Conservation (phyloP, 2,329 filamentous ascomycete genomes). For the Curvularia lunata region DNA sequence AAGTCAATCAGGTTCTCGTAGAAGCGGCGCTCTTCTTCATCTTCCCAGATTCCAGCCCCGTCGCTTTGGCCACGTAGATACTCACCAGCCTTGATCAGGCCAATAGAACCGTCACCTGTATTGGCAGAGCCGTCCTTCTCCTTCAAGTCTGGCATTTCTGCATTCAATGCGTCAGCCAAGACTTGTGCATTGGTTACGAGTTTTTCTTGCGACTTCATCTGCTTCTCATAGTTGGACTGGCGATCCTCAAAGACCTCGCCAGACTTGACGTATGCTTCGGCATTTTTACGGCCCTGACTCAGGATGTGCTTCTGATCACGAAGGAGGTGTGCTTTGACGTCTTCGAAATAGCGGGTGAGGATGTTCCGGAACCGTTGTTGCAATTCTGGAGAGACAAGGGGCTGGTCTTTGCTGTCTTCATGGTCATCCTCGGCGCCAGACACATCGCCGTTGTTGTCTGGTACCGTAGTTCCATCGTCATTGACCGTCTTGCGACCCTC, state of each 20-base stretch:
- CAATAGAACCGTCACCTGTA: slow-evolving; percentile 77
- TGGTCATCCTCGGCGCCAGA: slow-evolving; percentile 60
- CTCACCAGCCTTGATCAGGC: slow-evolving; percentile 90
- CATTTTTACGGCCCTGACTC: slow-evolving; percentile 89
- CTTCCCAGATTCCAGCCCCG: slow-evolving; percentile 95
- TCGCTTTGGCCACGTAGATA: slow-evolving; percentile 90
- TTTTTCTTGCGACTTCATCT: slow-evolving; percentile 89
- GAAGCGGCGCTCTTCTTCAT: slow-evolving; percentile 96
- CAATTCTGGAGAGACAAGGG: slow-evolving; percentile 76
- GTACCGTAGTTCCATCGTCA: slow-evolving; percentile 74
- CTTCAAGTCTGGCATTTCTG: slow-evolving; percentile 91
- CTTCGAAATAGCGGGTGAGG: slow-evolving; percentile 86
- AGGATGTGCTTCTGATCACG: slow-evolving; percentile 91
- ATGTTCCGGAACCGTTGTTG: slow-evolving; percentile 88
- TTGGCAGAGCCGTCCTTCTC: slow-evolving; percentile 76
- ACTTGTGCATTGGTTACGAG: slow-evolving; percentile 88
- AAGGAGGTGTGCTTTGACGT: slow-evolving; percentile 85
- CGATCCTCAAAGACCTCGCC: slow-evolving; percentile 98
- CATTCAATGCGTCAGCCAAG: slow-evolving; percentile 83
- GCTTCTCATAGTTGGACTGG: slow-evolving; percentile 93
- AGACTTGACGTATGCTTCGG: slow-evolving; percentile 97
- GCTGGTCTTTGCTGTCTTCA: slow-evolving; percentile 67
- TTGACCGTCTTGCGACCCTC: slow-evolving; percentile 85
- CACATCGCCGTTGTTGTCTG: slow-evolving; percentile 60
- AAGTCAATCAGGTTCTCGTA: slow-evolving; percentile 97